Conservation (phyloP, 1,139 yeast genomes). For the Geotrichum macrosporum region DNA sequence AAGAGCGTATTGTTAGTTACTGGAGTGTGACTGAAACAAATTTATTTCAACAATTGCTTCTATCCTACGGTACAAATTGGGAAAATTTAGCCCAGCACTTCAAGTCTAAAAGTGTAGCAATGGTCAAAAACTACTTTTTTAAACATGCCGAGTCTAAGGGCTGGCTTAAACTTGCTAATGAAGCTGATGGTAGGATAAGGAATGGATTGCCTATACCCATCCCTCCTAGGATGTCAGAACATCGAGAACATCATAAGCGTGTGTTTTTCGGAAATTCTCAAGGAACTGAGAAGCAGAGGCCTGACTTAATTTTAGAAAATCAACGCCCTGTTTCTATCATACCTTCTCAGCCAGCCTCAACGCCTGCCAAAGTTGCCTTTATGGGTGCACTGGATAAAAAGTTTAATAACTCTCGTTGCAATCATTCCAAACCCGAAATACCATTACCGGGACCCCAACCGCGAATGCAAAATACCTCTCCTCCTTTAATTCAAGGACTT, state of each 20-base stretch:
- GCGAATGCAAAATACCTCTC: constrained; percentile 7
- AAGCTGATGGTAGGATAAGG: constrained; percentile 35
- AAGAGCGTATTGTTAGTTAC: constrained; percentile 46
- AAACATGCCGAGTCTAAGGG: constrained; percentile 64
- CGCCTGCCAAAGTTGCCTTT: constrained; percentile 20
- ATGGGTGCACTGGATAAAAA: constrained; percentile 18
- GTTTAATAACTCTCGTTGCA: background rate
- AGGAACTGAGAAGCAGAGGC: background rate
- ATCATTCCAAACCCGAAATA: background rate
- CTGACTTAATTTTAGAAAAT: background rate
- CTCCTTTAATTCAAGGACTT: constrained; percentile 18
- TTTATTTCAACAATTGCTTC: constrained; percentile 61
- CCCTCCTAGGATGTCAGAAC: constrained; percentile 24
- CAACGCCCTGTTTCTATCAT: background rate
- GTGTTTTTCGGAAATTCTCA: background rate
- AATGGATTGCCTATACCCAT: constrained; percentile 26
- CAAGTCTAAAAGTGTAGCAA: constrained; percentile 73
- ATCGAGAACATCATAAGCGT: constrained; percentile 13
- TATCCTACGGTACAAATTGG: constrained; percentile 75
- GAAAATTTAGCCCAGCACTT: constrained; percentile 65
- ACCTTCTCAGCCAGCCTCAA: constrained; percentile 1
- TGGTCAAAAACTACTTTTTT: constrained; percentile 79
- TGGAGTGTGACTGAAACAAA: constrained; percentile 87
- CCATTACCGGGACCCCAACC: constrained; percentile 1
- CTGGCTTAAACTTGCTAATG: constrained; percentile 50